Evolutionary conservation across 805 yeast genomes (phyloP).

Genomic region (Teunomyces panamensis): DNA sequence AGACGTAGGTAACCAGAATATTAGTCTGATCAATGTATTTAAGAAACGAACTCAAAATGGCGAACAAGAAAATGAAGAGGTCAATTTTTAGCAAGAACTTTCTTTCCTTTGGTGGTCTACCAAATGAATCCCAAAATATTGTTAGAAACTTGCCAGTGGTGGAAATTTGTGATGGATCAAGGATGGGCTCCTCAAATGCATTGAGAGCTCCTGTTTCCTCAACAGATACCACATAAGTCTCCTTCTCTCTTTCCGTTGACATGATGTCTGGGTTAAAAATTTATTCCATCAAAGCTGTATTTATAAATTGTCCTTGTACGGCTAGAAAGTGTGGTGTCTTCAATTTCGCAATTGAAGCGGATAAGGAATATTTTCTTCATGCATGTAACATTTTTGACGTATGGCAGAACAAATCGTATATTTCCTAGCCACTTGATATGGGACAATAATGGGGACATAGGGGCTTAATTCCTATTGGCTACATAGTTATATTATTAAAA

Average conservation of each 20-base stretch:
- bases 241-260: not conserved
- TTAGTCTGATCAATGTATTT: slow-evolving; percentile 21
- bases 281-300: not conserved
- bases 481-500: no score
- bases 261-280: not conserved
- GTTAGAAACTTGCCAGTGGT: not conserved
- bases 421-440: not conserved
- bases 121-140: slow-evolving; percentile 1
- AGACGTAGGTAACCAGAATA: slow-evolving; percentile 20
- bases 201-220: not conserved
- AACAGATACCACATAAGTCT: not conserved
- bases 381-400: not conserved
- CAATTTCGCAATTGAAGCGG: not conserved
- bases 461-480: no score
- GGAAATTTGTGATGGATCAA: not conserved
- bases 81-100: slow-evolving; percentile 1
- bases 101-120: slow-evolving; percentile 1
- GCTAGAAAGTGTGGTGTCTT: not conserved
- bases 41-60: slow-evolving; percentile 13
- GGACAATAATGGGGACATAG: not conserved
- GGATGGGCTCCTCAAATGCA: not conserved
- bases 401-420: not conserved
- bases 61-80: slow-evolving; percentile 7
- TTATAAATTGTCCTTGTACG: not conserved
- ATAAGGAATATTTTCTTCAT: not conserved